Evolutionary conservation across 2,329 filamentous ascomycete genomes (phyloP), one percentile per base, ranked within the genome.

Genomic region (Ceratocystis albifundus): DNA sequence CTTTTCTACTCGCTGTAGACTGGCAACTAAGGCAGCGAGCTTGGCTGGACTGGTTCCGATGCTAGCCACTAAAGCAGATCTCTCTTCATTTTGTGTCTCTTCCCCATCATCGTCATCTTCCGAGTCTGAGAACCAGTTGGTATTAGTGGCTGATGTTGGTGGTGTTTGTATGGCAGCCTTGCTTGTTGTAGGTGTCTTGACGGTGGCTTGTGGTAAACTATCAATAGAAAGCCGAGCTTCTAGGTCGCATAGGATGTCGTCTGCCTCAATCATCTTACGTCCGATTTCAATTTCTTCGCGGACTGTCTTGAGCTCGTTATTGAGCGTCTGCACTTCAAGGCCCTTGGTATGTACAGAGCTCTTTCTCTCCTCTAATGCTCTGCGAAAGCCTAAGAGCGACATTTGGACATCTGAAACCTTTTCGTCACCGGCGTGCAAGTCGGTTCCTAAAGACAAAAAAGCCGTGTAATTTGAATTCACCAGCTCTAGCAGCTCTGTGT

Each of bases 381-480:
- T 83, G 68, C 86, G 82, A 72, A 99, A 96, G 0, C 90, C 90
- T 68, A 97, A 75, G 66, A 99, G 76, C 0, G 91, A 90, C 0
- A 99, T 88, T 55, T 90, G 83, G 41, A 97, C 88, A 72, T 95
- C 90, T 73, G 96, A 92, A 0, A 96, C 87, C 74, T 87, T 89
- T 72, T 96, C 93, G 72, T 96, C 92, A 6, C 95, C 95, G 2
- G 92, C 92, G 65, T 85, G 84, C 55, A 99, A 77, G 71, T 90
- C 89, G 61, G 83, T 85, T 0, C 94, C 95, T 0, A 99, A 77
- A 0, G 86, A 87, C 3, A 99, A 76, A 71, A 99, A 99, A 67
- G 93, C 88, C 61, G 90, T 88, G 74, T 99, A 97, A 76, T 99
- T 96, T 64, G 88, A 84, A 73, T 99, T 99, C 70, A 99, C 94